Conservation (phyloP, 1,139 yeast species). For the Geotrichum australiense region DNA sequence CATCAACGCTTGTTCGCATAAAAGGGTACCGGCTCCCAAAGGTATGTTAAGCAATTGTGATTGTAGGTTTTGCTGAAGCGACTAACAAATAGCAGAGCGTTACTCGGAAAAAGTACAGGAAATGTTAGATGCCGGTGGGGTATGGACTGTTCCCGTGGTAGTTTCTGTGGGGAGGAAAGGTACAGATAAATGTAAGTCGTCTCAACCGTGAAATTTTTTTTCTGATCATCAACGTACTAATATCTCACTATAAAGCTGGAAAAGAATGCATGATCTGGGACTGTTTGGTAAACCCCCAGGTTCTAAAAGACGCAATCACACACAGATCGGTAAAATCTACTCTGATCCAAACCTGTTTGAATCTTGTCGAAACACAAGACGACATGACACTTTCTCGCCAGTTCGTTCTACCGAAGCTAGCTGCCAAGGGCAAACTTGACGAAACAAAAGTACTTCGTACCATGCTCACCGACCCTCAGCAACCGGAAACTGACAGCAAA, state of each 20-base stretch:
- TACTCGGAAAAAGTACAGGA: slow-evolving; percentile 58
- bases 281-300: slow-evolving; percentile 43
- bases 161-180: slow-evolving; percentile 50
- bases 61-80: neutral
- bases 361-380: slow-evolving; percentile 30
- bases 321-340: slow-evolving; percentile 57
- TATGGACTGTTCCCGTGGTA: slow-evolving; percentile 82
- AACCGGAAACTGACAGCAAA: neutral
- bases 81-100: slow-evolving; percentile 36
- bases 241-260: slow-evolving; percentile 40
- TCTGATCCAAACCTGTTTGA: slow-evolving; percentile 42
- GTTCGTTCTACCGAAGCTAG: slow-evolving; percentile 29
- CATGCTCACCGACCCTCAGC: slow-evolving; percentile 13
- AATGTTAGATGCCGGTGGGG: slow-evolving; percentile 38
- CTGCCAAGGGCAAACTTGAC: slow-evolving; percentile 28
- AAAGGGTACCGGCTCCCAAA: slow-evolving; percentile 53
- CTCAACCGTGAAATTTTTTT: neutral
- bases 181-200: slow-evolving; percentile 43
- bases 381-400: slow-evolving; percentile 24
- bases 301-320: slow-evolving; percentile 43
- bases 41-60: slow-evolving; percentile 10
- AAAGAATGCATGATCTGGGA: slow-evolving; percentile 58
- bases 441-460: slow-evolving; percentile 20
- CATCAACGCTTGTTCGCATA: slow-evolving; percentile 64
- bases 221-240: neutral